Base-by-base conservation (phyloP, 2,329 filamentous ascomycete species). In the Colletotrichum sp. region DNA sequence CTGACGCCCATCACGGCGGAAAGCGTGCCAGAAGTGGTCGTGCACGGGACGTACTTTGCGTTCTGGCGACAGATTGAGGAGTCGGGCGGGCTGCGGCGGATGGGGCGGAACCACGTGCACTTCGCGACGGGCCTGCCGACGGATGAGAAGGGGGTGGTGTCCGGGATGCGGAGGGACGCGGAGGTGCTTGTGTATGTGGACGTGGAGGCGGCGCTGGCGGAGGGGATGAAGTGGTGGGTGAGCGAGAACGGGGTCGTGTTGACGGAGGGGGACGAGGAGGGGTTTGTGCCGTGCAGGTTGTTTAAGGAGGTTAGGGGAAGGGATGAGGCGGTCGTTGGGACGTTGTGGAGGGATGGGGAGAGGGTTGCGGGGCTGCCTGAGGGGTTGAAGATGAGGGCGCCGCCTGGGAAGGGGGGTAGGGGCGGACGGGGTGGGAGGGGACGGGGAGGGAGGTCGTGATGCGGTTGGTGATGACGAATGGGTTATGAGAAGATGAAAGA, bases 71-170 rank as follows among this genome's bases (percentile, higher is more conserved):
- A 88, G 13, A 98, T 99, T 76, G 84, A 96, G 13, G 88, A 89
- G n/a, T 88, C 90, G 0, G 96, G 96, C 6, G 96, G 96, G 0
- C 86, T 99, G 74, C 92, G 91, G 79, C 90, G 89, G 74, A 98
- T 98, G 97, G 89, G 88, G 0, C 86, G 97, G 70, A 97, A 94
- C 77, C 96, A 98, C 81, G 93, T 98, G 32, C 97, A 99, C 85
- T 98, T 97, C 82, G 94, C 95, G 3, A 91, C 92, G 8, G 95
- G 95, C 0, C 86, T 96, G 15, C 92, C 94, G 0, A 87, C 85
- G 66, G 85, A 84, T 15, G 84, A 78, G 15, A 76, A 48, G 13
- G 79, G 81, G 4, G 94, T 96, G 3, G 90, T 96, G 28, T 95
- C 93, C 52, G 96, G 96, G 1, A 97, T 98, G 94, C 89, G 96